Conservation (phyloP, 169 alveolate species). For the Ichthyophthirius multifiliis region DNA sequence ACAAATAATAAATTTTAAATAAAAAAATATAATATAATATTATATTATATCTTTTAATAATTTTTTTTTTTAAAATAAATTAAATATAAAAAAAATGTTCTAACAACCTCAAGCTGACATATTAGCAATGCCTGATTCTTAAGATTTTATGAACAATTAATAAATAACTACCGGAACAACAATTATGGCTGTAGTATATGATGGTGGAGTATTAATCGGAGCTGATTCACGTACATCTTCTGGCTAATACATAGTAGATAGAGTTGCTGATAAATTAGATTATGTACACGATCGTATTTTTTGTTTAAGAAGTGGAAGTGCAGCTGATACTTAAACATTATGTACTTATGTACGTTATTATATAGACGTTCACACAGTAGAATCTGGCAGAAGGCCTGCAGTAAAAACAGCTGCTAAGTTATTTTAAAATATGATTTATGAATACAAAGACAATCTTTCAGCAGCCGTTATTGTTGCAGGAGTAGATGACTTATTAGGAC, state of each 20-base stretch:
- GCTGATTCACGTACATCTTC: conserved; percentile 81
- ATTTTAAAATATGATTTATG: conserved; percentile 59
- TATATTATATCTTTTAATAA: too few species aligned
- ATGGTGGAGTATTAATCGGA: conserved; percentile 77
- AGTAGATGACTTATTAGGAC: conserved; percentile 80
- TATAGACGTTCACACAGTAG: conserved; percentile 61
- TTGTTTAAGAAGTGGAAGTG: conserved; percentile 74
- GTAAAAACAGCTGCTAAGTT: conserved; percentile 79
- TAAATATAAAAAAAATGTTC: conserved; percentile 2
- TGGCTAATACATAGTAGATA: conserved; percentile 64
- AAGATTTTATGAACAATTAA: not conserved
- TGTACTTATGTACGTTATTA: conserved; percentile 69
- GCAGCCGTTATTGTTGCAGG: conserved; percentile 85
- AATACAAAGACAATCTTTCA: conserved; percentile 63
- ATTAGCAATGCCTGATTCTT: not conserved
- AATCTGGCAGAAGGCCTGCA: conserved; percentile 63
- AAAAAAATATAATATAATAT: too few species aligned
- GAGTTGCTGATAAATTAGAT: conserved; percentile 81
- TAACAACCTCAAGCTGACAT: not conserved
- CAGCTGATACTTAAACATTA: conserved; percentile 80
- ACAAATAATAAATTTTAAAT: too few species aligned
- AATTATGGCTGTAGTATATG: conserved; percentile 66
- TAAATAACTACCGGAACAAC: conserved; percentile 63
- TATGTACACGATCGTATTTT: conserved; percentile 74
- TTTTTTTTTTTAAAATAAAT: too few species aligned